Evolutionary conservation across 257 asterid genomes (phyloP).

Genomic region (Fraxinus americana): DNA sequence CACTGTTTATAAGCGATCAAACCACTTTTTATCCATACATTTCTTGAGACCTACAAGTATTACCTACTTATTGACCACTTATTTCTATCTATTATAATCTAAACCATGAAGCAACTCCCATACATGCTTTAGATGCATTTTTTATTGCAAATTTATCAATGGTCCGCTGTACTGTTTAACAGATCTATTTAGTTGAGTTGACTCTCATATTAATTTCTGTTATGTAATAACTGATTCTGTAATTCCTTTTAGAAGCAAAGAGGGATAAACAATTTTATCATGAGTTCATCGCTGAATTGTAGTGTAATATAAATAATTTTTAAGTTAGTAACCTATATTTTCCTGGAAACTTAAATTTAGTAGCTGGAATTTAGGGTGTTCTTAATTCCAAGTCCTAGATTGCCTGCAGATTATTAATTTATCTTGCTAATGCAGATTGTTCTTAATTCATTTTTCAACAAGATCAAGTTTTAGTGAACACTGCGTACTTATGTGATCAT

Average conservation of each 20-base stretch:
- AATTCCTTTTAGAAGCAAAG: neutral
- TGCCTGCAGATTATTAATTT: neutral
- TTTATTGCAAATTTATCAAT: neutral
- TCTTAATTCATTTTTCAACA: neutral
- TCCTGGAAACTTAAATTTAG: neutral
- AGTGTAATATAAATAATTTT: neutral
- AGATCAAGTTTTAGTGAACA: neutral
- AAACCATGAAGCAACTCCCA: too few relatives aligned
- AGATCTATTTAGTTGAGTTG: neutral
- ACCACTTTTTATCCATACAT: too few relatives aligned
- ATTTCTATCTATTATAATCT: too few relatives aligned
- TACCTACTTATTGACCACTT: too few relatives aligned
- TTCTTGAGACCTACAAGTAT: too few relatives aligned
- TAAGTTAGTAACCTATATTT: neutral
- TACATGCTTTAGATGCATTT: neutral
- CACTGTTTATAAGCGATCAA: too few relatives aligned
- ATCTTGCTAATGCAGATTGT: neutral
- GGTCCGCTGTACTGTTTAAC: neutral
- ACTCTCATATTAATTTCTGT: neutral
- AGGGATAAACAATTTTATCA: neutral
- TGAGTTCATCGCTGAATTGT: neutral
- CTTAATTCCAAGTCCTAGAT: neutral
- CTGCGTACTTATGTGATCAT: slow-evolving; percentile 3
- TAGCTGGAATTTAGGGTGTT: neutral
- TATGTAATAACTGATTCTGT: neutral